Evolutionary conservation across 164 flowering plant species (phyloP), one percentile per base, ranked within the genome.

Genomic region (Aristolochia contorta): DNA sequence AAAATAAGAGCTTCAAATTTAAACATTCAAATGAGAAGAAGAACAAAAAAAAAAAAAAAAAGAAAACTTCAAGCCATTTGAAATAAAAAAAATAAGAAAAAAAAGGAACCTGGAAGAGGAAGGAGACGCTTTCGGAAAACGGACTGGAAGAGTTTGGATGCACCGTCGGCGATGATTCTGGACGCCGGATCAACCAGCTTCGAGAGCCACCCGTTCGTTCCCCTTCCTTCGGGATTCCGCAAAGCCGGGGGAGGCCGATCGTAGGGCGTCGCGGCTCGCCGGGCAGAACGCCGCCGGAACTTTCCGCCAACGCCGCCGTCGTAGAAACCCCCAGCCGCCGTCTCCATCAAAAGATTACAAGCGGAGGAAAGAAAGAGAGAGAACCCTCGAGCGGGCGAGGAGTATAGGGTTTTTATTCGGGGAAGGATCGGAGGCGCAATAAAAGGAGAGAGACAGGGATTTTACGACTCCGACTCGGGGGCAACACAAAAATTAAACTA

Each of bases 121-220:
- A 80, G 69, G 16, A 79, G 85, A 25, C 76, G 75, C 61, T 78
- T 84, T 25, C 82, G 77, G 50, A 82, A 80, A 15, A 85, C 66
- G 16, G 95, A 78, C 24, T 79, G 61, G 62, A 81, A 84, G 6
- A 90, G 69, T 14, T 64, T 67, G 56, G 81, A 72, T 16, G 97
- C 97, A 45, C 83, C 70, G 22, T 67, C 64, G 20, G 85, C 50
- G 19, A 87, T 81, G 56, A 90, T 74, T 63, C 74, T 68, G 25
- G 86, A 83, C 24, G 95, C 95, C 3, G 97, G 97, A 75, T 90
- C 90, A 33, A 90, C 83, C 21, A 87, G 60, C 76, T 80, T 87
- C 33, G 86, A 78, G 14, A 87, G 55, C 90, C 92, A 90, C 0
- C 85, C 79, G 50, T 70, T 71, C 25, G 46, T 47, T 20, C 23